Evolutionary conservation across 345 rosid species (phyloP).

Genomic region (Geranium brycei): DNA sequence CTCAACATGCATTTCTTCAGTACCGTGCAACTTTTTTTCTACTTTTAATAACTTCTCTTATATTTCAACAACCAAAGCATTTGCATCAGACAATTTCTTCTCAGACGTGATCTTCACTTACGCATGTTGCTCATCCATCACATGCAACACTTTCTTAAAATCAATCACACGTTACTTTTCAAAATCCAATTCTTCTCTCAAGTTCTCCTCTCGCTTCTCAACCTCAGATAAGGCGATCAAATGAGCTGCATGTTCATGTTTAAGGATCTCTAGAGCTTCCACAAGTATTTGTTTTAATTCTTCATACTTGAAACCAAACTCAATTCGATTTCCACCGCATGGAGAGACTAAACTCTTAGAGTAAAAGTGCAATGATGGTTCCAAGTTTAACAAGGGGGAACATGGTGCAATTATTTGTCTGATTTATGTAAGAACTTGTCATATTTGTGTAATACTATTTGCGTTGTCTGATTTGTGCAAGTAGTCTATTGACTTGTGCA

Average conservation of each 20-base stretch:
- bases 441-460: no score
- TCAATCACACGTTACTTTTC: slow-evolving; percentile 55
- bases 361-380: no score
- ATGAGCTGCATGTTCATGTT: slow-evolving; percentile 54
- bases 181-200: slow-evolving; percentile 39
- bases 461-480: no score
- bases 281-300: slow-evolving; percentile 39
- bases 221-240: slow-evolving; percentile 51
- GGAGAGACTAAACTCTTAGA: no score
- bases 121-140: slow-evolving; percentile 35
- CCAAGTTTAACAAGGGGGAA: no score
- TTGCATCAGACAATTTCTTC: slow-evolving; percentile 49
- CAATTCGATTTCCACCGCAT: no score
- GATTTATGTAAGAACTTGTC: no score
- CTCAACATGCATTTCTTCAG: slow-evolving; percentile 56
- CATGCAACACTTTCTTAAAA: slow-evolving; percentile 57
- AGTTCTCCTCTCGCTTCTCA: slow-evolving; percentile 58
- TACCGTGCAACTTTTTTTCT: slow-evolving; percentile 35
- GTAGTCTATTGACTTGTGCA: no score
- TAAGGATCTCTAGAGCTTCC: slow-evolving; percentile 55
- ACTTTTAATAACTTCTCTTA: slow-evolving; percentile 44
- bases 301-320: slow-evolving; percentile 16
- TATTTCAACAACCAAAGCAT: slow-evolving; percentile 41
- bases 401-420: no score
- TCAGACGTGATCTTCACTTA: slow-evolving; percentile 46